Evolutionary conservation across 225 moss, liverwort and hornwort genomes (phyloP).

Genomic region (Asterella californica): DNA sequence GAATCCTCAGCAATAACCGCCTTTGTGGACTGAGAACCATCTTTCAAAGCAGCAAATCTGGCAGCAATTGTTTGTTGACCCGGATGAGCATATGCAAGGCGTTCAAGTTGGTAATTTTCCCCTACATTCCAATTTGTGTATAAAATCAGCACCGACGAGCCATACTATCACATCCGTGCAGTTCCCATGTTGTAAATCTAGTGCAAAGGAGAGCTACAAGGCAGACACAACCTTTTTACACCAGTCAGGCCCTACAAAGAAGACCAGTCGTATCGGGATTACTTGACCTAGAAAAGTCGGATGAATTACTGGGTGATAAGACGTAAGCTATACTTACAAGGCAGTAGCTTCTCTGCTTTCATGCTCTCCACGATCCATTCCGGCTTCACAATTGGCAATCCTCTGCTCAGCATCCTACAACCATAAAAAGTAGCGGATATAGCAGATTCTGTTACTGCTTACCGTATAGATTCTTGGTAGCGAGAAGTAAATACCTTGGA

Average conservation of each 20-base stretch:
- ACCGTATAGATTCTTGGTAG: neutral
- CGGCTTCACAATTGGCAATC: constrained; percentile 90
- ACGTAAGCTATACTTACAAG: constrained; percentile 57
- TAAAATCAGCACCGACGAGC: neutral
- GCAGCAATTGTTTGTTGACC: constrained; percentile 74
- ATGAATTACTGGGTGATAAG: neutral
- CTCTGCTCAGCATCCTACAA: constrained; percentile 84
- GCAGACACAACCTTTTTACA: neutral
- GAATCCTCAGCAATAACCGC: constrained; percentile 3
- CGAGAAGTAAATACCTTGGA: constrained; percentile 54
- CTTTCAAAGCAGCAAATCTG: constrained; percentile 53
- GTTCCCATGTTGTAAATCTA: neutral
- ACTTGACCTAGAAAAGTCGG: neutral
- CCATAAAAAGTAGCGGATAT: neutral
- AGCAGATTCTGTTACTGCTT: no score
- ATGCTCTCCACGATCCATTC: constrained; percentile 96
- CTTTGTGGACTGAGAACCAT: constrained; percentile 43
- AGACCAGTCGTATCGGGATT: neutral
- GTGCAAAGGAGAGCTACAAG: neutral
- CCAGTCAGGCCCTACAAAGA: neutral
- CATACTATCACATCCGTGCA: neutral
- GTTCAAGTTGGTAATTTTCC: constrained; percentile 77
- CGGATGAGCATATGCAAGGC: constrained; percentile 79
- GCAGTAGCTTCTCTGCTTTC: constrained; percentile 64
- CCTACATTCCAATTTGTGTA: constrained; percentile 51